Base-by-base conservation (phyloP, 495 filamentous ascomycete genomes). In the Aspergillus coremiiformis region DNA sequence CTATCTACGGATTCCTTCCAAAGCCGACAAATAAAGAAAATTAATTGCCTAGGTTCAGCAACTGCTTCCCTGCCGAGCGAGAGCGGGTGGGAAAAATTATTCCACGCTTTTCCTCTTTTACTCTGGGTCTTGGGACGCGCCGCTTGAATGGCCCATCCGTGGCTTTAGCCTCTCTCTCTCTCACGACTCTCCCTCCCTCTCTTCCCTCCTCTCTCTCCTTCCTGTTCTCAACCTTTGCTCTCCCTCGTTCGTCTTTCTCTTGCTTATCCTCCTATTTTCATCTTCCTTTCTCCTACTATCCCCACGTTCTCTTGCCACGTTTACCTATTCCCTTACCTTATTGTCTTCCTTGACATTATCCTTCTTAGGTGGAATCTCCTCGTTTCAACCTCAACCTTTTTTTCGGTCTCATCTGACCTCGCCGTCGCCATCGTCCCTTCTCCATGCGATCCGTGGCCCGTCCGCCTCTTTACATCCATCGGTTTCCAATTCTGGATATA, bases 371-470 rank as follows among this genome's bases (percentile, higher is more conserved):
- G 58, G 48, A 50, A 59, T 62, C 60, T 20, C 27, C 15, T 47
- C 32, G 58, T 52, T 49, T 61, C 64, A 54, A 59, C 64, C 61
- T 61, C 63, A 61, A n/a, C 53, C 67, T 56, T 54, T 57, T 57
- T 47, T 57, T 60, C 56, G 52, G 54, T 54, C 50, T 61, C 55
- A 49, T 39, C 42, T 52, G 46, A 45, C 52, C 41, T 46, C 44
- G 39, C 12, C 55, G 51, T 59, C 60, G 61, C 59, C 46, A 58
- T 66, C 62, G 55, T 55, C 54, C 59, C 47, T 58, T 63, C 62
- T 70, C 67, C 50, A 60, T 62, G 65, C 68, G 66, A 69, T 64
- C 60, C 63, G 60, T 59, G 59, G 50, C 57, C 56, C 39, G 47
- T 54, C 48, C 56, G 59, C 58, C 63, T 61, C 58, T 66, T 65